phyloP scores from a whole-genome alignment of 495 filamentous ascomycete genomes.

The Terfezia claveryi region DNA sequence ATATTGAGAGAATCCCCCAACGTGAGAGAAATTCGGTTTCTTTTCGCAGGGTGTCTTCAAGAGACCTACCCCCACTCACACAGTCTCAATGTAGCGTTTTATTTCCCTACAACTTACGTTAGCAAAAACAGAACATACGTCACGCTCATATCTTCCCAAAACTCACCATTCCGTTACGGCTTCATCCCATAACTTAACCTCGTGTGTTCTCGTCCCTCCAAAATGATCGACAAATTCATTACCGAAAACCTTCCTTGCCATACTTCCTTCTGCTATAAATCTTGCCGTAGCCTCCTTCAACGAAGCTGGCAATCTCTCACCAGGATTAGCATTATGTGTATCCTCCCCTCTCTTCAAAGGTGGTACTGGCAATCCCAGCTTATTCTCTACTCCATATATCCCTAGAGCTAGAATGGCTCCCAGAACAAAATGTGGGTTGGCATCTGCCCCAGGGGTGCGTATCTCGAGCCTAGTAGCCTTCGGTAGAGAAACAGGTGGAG shows the following conservation, averaged over 20 bases:
- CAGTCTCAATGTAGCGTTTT: constrained; percentile 51
- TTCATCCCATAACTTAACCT: constrained; percentile 79
- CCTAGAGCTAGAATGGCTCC: constrained; percentile 66
- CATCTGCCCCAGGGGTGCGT: constrained; percentile 72
- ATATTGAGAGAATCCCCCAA: too few species aligned
- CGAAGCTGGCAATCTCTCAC: constrained; percentile 53
- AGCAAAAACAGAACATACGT: constrained; percentile 16
- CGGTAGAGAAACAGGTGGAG: constrained; percentile 58
- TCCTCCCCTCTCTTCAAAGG: constrained; percentile 68
- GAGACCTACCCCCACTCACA: constrained; percentile 21
- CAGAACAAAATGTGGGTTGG: constrained; percentile 77
- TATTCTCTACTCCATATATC: constrained; percentile 76
- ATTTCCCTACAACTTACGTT: constrained; percentile 32
- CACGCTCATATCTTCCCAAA: constrained; percentile 11
- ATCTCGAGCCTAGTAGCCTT: constrained; percentile 83
- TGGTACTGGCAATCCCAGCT: constrained; percentile 57
- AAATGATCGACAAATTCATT: constrained; percentile 92
- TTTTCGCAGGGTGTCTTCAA: background rate
- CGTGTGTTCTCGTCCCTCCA: constrained; percentile 79
- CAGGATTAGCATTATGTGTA: constrained; percentile 34
- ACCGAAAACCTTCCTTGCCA: constrained; percentile 79
- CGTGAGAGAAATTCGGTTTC: too few species aligned
- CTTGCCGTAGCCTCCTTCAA: constrained; percentile 58
- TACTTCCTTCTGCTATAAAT: constrained; percentile 52
- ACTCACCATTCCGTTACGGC: constrained; percentile 67